A percentile compares a stretch with the other conserved stretches of the same genome.
phyloP scores from a whole-genome alignment of 1,284 basidiomycete species.

The Cystobasidium sp. region DNA sequence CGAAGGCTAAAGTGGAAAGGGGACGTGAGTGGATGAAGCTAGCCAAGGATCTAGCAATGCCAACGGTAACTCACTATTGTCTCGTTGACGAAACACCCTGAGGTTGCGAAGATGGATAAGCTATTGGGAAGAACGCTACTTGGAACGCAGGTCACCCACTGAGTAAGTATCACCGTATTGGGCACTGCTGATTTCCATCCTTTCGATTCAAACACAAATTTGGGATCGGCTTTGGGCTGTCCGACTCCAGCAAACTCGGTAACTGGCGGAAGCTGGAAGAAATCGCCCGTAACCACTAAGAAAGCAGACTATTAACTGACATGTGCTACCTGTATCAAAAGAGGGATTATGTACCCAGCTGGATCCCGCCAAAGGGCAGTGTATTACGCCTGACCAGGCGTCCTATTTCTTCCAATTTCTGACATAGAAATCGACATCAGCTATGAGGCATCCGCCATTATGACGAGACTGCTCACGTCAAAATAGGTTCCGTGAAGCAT shows the following conservation, averaged over 20 bases:
- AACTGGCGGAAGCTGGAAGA: conserved; percentile 94
- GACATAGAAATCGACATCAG: neutral
- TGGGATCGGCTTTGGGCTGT: conserved; percentile 52
- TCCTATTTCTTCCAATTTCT: conserved; percentile 74
- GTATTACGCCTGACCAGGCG: conserved; percentile 61
- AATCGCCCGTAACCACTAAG: conserved; percentile 85
- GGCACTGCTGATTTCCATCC: conserved; percentile 76
- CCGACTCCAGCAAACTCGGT: conserved; percentile 55
- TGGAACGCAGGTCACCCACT: conserved; percentile 54
- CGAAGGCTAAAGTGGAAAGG: conserved; percentile 66
- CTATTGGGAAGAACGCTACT: neutral
- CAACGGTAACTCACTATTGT: conserved; percentile 55
- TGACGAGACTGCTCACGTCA: conserved; percentile 60
- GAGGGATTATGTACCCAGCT: conserved; percentile 17
- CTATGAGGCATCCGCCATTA: neutral
- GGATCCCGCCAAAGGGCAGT: conserved; percentile 82
- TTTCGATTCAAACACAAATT: conserved; percentile 85
- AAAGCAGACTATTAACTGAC: neutral
- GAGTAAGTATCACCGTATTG: conserved; percentile 79
- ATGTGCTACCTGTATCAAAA: neutral
- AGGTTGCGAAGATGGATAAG: neutral
- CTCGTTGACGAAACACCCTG: conserved; percentile 72
- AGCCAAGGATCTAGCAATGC: neutral
- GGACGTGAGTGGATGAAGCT: neutral
- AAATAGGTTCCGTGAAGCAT: conserved; percentile 94